Evolutionary conservation across 768 basidiomycete species (phyloP).

Genomic region (Naganishia friedmannii): DNA sequence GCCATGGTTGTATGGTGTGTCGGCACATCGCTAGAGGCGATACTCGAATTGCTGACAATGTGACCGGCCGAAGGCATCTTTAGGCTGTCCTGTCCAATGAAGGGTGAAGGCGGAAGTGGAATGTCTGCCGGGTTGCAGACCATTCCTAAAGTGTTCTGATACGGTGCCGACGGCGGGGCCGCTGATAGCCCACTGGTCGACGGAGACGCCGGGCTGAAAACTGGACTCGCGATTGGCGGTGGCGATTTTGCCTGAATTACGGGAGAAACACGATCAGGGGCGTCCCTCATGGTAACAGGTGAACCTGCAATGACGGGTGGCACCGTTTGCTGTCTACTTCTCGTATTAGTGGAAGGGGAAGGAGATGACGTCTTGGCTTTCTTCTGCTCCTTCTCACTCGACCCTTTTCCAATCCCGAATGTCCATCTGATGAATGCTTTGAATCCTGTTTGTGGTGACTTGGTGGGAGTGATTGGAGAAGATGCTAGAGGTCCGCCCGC

Average conservation of each 20-base stretch:
- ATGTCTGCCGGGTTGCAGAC: not conserved
- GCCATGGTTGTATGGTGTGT: not conserved
- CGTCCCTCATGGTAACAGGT: not conserved
- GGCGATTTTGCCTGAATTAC: not conserved
- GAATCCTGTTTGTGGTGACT: conserved; percentile 1
- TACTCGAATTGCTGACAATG: not conserved
- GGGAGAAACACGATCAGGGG: not conserved
- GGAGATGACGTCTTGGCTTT: conserved; percentile 1
- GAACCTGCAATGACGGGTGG: not conserved
- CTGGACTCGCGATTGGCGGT: not conserved
- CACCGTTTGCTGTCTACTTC: not conserved
- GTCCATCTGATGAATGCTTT: conserved; percentile 4
- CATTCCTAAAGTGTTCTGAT: not conserved
- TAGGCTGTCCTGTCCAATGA: conserved; percentile 5
- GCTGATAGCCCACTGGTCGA: not conserved
- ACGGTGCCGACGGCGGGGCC: not conserved
- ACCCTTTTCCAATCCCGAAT: conserved; percentile 8
- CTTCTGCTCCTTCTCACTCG: conserved; percentile 11
- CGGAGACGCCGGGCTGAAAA: not conserved
- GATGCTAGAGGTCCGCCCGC: not conserved
- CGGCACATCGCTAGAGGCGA: not conserved
- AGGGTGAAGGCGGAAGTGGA: conserved; percentile 13
- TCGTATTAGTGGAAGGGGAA: not conserved
- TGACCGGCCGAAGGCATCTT: not conserved
- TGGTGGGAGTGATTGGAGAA: not conserved